These are phyloP conservation scores for Phytophthora tubulina DNA, from an alignment of 352 stramenopile genomes.

Conservation along the genomic window DNA sequence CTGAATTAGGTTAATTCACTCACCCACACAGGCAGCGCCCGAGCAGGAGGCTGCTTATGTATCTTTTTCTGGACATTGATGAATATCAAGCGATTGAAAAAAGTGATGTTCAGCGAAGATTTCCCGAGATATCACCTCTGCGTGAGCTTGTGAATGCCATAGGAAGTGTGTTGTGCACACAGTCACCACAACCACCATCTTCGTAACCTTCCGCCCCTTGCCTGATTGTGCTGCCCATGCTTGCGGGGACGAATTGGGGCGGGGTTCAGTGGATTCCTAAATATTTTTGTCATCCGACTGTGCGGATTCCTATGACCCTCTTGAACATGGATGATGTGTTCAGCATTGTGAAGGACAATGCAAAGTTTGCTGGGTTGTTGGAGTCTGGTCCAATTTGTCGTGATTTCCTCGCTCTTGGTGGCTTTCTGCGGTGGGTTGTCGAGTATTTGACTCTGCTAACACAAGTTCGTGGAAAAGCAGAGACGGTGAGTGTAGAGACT, in stretches of 20 bases:
- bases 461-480: background rate
- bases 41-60: slow-evolving; percentile 3
- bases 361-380: slow-evolving; percentile 5
- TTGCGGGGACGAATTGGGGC: slow-evolving; percentile 20
- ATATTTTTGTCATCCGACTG: slow-evolving; percentile 30
- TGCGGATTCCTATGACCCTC: slow-evolving; percentile 39
- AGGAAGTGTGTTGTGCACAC: background rate
- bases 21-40: too few species aligned
- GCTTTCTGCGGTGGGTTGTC: slow-evolving; percentile 24
- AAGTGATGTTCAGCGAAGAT: slow-evolving; percentile 5
- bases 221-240: slow-evolving; percentile 27
- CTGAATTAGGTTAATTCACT: too few species aligned
- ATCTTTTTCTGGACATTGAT: slow-evolving; percentile 49
- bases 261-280: slow-evolving; percentile 32
- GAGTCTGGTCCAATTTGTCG: background rate
- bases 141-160: slow-evolving; percentile 21
- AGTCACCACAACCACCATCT: background rate
- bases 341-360: slow-evolving; percentile 31
- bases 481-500: background rate
- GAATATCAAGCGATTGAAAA: slow-evolving; percentile 46
- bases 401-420: slow-evolving; percentile 16
- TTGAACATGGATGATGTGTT: slow-evolving; percentile 43
- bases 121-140: slow-evolving; percentile 7
- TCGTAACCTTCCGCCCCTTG: too few species aligned
- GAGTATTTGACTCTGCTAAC: slow-evolving; percentile 13